Evolutionary conservation across 805 yeast species (phyloP).

Genomic region (Priceomyces haplophilus): DNA sequence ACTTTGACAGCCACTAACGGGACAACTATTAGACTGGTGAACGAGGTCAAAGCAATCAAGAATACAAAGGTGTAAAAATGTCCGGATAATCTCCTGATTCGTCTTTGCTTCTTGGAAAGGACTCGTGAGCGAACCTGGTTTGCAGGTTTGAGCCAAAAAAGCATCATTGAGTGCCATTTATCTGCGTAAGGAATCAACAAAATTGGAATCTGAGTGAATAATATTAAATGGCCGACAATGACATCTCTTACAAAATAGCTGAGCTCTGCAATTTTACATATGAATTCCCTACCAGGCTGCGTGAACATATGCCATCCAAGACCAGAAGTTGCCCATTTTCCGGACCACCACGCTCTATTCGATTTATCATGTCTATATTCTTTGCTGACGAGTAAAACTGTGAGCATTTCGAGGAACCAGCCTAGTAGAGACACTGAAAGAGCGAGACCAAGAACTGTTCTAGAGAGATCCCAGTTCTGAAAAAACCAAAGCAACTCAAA

Average conservation of each 20-base stretch:
- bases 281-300: slow-evolving; percentile 93
- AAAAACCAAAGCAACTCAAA: slow-evolving; percentile 96
- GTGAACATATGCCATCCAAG: slow-evolving; percentile 92
- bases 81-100: slow-evolving; percentile 36
- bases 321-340: slow-evolving; percentile 97
- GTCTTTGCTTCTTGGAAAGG: slow-evolving; percentile 83
- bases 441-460: slow-evolving; percentile 81
- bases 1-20: slow-evolving; percentile 38
- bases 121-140: slow-evolving; percentile 97
- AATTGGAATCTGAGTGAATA: slow-evolving; percentile 87
- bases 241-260: slow-evolving; percentile 97
- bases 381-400: slow-evolving; percentile 76
- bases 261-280: slow-evolving; percentile 89
- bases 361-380: slow-evolving; percentile 95
- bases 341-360: slow-evolving; percentile 99
- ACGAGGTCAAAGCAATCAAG: slow-evolving; percentile 19
- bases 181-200: slow-evolving; percentile 83
- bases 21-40: slow-evolving; percentile 32
- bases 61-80: slow-evolving; percentile 34
- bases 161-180: slow-evolving; percentile 96
- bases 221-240: slow-evolving; percentile 81
- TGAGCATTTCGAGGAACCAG: slow-evolving; percentile 78
- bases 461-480: slow-evolving; percentile 86
- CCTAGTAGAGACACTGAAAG: slow-evolving; percentile 87
- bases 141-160: slow-evolving; percentile 97